Evolutionary conservation across 257 asterid genomes (phyloP).

Genomic region (Penstemon barbatus): DNA sequence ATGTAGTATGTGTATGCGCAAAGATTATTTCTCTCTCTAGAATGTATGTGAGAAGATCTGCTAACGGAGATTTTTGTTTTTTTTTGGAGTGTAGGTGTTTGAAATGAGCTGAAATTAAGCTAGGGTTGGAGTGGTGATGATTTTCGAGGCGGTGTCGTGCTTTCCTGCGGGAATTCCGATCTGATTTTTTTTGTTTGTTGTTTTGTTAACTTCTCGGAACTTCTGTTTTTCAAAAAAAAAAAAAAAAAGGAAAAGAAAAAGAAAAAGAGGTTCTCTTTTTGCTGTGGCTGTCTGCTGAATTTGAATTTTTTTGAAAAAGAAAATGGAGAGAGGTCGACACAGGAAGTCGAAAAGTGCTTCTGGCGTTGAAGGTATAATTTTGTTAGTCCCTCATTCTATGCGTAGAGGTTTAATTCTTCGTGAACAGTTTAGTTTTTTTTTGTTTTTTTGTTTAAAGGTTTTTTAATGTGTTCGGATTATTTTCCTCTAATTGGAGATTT

Average conservation of each 20-base stretch:
- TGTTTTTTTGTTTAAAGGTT: background rate
- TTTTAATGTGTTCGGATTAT: no score
- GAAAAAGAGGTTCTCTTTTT: background rate
- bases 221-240: background rate
- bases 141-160: slow-evolving; percentile 41
- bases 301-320: slow-evolving; percentile 28
- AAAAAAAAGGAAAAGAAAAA: background rate
- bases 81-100: slow-evolving; percentile 19
- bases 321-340: slow-evolving; percentile 85
- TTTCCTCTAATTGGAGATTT: no score
- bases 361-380: slow-evolving; percentile 61
- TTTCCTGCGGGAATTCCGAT: slow-evolving; percentile 41
- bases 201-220: slow-evolving; percentile 20
- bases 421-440: background rate
- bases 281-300: slow-evolving; percentile 13
- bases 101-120: slow-evolving; percentile 26
- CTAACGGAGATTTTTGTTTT: background rate
- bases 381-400: background rate
- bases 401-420: background rate
- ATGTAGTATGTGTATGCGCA: background rate
- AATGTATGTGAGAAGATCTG: slow-evolving; percentile 6
- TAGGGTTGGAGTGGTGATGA: slow-evolving; percentile 28
- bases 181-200: slow-evolving; percentile 15
- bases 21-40: slow-evolving; percentile 3
- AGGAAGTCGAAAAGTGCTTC: slow-evolving; percentile 76